These are phyloP conservation scores for Didymella exigua DNA, from an alignment of 2,329 filamentous ascomycete genomes.

Conservation along the genomic window DNA sequence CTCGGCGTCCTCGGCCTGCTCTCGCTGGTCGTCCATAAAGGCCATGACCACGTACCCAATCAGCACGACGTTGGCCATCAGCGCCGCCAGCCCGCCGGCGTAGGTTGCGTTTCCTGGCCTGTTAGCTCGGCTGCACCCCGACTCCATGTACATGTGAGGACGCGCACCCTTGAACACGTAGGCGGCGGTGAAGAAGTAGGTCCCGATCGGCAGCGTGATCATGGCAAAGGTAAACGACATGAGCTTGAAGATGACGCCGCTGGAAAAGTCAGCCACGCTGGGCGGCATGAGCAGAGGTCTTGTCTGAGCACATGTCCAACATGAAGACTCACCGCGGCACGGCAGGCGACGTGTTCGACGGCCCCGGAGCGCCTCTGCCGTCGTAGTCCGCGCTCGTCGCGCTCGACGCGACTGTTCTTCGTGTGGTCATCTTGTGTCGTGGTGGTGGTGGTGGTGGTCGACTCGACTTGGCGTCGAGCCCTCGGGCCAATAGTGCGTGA, in stretches of 20 bases:
- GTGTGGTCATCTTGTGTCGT: slow-evolving; percentile 65
- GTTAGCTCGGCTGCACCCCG: background rate
- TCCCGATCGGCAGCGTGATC: slow-evolving; percentile 83
- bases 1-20: slow-evolving; percentile 54
- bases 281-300: background rate
- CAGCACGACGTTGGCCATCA: slow-evolving; percentile 90
- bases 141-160: background rate
- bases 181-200: slow-evolving; percentile 83
- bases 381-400: slow-evolving; percentile 63
- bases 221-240: slow-evolving; percentile 90
- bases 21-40: slow-evolving; percentile 78
- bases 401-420: slow-evolving; percentile 69
- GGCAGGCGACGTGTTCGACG: slow-evolving; percentile 78
- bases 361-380: slow-evolving; percentile 46
- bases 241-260: slow-evolving; percentile 87
- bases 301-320: background rate
- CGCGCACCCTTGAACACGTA: slow-evolving; percentile 73
- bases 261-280: slow-evolving; percentile 42
- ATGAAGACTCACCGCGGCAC: slow-evolving; percentile 72
- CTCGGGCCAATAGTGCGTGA: no score
- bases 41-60: slow-evolving; percentile 91
- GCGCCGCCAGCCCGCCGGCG: slow-evolving; percentile 81
- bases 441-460: background rate
- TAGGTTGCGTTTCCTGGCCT: slow-evolving; percentile 81
- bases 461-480: background rate